Evolutionary conservation across 1,284 basidiomycete genomes (phyloP), one percentile per base, ranked within the genome.

Genomic region (Megacollybia platyphylla): DNA sequence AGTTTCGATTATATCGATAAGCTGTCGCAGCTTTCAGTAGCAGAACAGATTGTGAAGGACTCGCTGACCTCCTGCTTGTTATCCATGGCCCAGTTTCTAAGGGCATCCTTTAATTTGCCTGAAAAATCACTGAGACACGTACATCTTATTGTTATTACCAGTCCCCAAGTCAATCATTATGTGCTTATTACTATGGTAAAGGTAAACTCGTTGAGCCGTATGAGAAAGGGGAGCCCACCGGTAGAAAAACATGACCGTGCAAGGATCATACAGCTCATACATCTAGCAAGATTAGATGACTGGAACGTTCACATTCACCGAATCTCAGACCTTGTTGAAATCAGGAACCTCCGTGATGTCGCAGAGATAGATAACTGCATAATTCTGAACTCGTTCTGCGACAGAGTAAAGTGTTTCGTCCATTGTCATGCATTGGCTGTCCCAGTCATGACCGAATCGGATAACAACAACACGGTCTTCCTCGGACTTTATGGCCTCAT

Each of bases 121-220:
- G 44, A 30, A 20, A 28, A 43, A 17, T 9, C 34, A 37, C 27
- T 8, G 7, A 43, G 41, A 26, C 20, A 71, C 86, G 49, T 48
- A 90, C 88, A 97, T 96, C 68, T 99, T 98, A 68, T 98, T 98
- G 65, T 99, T 98, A 67, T 99, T 97, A 69, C 96, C 94, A 40
- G 94, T 98, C 10, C 94, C 93, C 52, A 97, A 67, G 77, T 97
- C 94, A 57, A 98, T 97, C 94, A 98, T 97, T 65, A 98, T 99
- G 58, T 99, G 94, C 61, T 98, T 96, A 66, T 97, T 97, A 34
- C 92, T 91, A 55, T 13, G 18, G 15, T 39, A 13, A 47, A 40
- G 17, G 39, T 39, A 49, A 39, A 31, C 13, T 13, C 48, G 38
- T 29, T 40, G 38, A 18, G 29, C 28, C 6, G 32, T 35, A 18